Evolutionary conservation across 192 early-diverging fungal species (phyloP), one percentile per base, ranked within the genome.

Genomic region (Mortierella alpina): DNA sequence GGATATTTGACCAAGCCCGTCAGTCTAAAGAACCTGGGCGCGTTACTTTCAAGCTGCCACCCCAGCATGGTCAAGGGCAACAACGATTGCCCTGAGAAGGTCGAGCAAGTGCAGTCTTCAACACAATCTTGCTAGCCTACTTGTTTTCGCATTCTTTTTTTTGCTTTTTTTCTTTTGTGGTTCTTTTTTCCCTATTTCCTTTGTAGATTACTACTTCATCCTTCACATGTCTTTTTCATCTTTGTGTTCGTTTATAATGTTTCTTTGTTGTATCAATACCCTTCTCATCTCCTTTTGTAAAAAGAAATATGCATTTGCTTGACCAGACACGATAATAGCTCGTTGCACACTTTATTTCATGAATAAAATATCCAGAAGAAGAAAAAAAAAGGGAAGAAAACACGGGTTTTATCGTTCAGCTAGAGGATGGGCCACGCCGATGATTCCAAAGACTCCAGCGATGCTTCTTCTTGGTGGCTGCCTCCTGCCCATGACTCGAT

Each of bases 1-100:
- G 84, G 76, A 9, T 85, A 83, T 50, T 68, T 85, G 56, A 83
- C 84, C 18, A 85, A 85, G 59, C 84, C 84, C 23, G 68, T 85
- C 63, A 85, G 82, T 55, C 68, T 83, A 13, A 77, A 79, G 67
- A 58, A 14, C 8, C 60, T 72, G 13, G 61, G 60, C 1, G 60
- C 7, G 6, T 23, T 72, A 1, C 70, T 72, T 6, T 39, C 61
- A 22, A 64, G 45, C 18, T 72, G 40, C 5, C 70, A 56, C 40
- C 60, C 61, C 14, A 67, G 42, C 20, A 11, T 57, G 44, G 23
- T 22, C 6, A 39, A 66, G 6, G 44, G 48, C 20, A 6, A 20
- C 52, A 23, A 54, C 64, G 31, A 0, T n/a, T 10, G 6, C 53
- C 44, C 10, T 47, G 22, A 31, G 31, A 31, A 31, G 31, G 31